A percentile compares a stretch with the other conserved stretches of the same genome.
Conservation (phyloP, 257 asterid genomes). For the Cynanchum wilfordii region DNA sequence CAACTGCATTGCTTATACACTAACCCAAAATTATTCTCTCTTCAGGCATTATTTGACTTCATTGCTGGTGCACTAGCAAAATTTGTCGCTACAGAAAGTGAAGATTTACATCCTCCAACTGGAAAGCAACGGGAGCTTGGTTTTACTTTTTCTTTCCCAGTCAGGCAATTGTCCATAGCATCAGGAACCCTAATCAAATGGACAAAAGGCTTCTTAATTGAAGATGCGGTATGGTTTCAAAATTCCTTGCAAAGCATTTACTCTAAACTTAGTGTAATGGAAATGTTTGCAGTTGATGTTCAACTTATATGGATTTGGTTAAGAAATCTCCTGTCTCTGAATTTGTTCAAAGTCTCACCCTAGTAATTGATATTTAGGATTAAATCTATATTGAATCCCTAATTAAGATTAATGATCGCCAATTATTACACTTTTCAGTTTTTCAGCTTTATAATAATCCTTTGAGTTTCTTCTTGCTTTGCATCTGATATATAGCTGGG, state of each 20-base stretch:
- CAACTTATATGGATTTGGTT: no score
- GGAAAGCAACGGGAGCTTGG: constrained; percentile 89
- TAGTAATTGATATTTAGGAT: no score
- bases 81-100: constrained; percentile 72
- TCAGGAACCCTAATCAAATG: constrained; percentile 85
- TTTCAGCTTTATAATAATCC: constrained; percentile 4
- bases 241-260: constrained; percentile 7
- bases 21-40: constrained; percentile 6
- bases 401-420: no score
- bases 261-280: neutral
- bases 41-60: constrained; percentile 71
- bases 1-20: constrained; percentile 8
- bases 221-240: constrained; percentile 45
- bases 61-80: constrained; percentile 64
- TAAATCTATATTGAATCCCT: no score
- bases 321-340: neutral
- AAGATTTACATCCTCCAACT: constrained; percentile 47
- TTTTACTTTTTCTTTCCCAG: constrained; percentile 94
- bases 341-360: neutral
- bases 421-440: neutral
- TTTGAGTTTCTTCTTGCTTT: constrained; percentile 6
- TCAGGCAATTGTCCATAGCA: constrained; percentile 65
- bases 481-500: constrained; percentile 51
- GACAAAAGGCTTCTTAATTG: constrained; percentile 89
- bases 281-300: neutral